Percentiles rank a stretch among this genome's conserved stretches.
phyloP scores from a whole-genome alignment of 2,329 filamentous ascomycete species.

The Exophiala sp. region DNA sequence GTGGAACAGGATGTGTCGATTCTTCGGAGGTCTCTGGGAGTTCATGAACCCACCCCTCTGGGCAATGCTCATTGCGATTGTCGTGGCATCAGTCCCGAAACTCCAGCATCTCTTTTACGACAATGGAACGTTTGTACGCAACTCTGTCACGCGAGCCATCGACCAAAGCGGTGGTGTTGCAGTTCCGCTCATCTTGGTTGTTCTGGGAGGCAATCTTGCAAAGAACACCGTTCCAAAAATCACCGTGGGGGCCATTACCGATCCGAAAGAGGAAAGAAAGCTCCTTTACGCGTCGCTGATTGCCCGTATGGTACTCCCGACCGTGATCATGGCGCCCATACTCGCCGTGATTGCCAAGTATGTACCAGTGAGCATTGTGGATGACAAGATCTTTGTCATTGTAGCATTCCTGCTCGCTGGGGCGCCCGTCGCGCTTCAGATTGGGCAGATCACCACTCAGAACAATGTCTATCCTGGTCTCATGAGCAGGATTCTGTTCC shows the following conservation, averaged over 20 bases:
- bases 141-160: slow-evolving; percentile 86
- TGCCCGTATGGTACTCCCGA: slow-evolving; percentile 88
- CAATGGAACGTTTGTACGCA: slow-evolving; percentile 83
- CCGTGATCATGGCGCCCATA: slow-evolving; percentile 85
- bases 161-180: slow-evolving; percentile 83
- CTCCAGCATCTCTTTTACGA: slow-evolving; percentile 85
- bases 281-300: slow-evolving; percentile 82
- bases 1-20: slow-evolving; percentile 44
- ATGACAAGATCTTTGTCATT: slow-evolving; percentile 96
- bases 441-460: slow-evolving; percentile 98
- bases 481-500: slow-evolving; percentile 89
- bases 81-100: slow-evolving; percentile 80
- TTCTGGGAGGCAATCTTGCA: slow-evolving; percentile 89
- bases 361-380: slow-evolving; percentile 86
- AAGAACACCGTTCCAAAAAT: slow-evolving; percentile 78
- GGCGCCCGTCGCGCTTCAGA: slow-evolving; percentile 85
- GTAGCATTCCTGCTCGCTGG: slow-evolving; percentile 96
- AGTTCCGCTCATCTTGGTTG: slow-evolving; percentile 90
- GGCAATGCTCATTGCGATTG: slow-evolving; percentile 90
- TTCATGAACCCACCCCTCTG: slow-evolving; percentile 99
- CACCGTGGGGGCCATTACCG: slow-evolving; percentile 65
- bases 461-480: slow-evolving; percentile 94
- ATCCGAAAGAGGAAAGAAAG: slow-evolving; percentile 65
- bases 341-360: slow-evolving; percentile 85
- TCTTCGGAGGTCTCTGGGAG: slow-evolving; percentile 70